Base-by-base conservation (phyloP, 1,284 basidiomycete genomes). In the Tilletia setariae region DNA sequence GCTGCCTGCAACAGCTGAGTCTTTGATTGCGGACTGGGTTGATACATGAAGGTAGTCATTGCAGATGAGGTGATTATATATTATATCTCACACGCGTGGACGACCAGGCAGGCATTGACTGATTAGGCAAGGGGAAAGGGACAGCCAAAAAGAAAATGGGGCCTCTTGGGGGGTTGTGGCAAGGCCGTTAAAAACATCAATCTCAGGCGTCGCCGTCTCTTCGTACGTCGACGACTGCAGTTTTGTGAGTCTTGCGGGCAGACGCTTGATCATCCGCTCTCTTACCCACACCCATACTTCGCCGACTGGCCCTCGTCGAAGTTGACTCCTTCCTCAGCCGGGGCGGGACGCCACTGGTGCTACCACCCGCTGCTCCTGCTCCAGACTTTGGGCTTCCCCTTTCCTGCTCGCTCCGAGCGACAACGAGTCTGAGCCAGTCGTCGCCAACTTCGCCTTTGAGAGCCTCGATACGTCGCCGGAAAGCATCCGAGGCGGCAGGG, bases 371-470 rank as follows among this genome's bases (percentile, higher is more conserved):
- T 25, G 28, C 32, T 21, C 28, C 32, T 61, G 56, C 16, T 28
- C 56, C 28, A 32, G 56, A 32, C 28, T 16, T 16, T 35, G 56
- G 13, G 15, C 28, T 35, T 16, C 28, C 23, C 56, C 35, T 56
- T 16, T 21, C 51, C 28, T 61, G 56, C 28, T 61, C 56, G n/a
- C 32, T 61, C 30, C 56, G 56, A 32, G 56, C 56, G 30, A 61
- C 56, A 11, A 61, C 19, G 28, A 76, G 59, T 2, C 79, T 70
- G 23, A 82, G 65, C 80, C 80, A 82, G 49, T 82, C 79, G 61
- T 82, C 80, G 19, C 80, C 80, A 7, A 78, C 75, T 46, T 77
- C 75, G 30, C 69, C 70, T 49, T 77, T 78, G 51, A 82, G 68
- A 53, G 73, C 74, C 64, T 82, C 79, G 49, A 82, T 82, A 8